phyloP scores from a whole-genome alignment of 306 rosid species.

The Citrullus colocynthis region DNA sequence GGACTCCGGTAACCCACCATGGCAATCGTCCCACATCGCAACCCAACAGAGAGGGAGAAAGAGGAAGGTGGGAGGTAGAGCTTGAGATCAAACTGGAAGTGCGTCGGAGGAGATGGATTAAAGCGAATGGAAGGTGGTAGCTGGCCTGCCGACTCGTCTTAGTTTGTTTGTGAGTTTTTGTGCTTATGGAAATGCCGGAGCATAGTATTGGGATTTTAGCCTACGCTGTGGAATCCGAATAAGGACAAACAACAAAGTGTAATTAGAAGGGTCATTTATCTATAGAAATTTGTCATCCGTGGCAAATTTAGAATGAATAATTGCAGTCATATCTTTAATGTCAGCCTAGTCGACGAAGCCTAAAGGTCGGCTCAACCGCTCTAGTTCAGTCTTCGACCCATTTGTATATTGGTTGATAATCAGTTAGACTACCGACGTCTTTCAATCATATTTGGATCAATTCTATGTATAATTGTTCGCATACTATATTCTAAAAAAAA shows the following conservation, averaged over 20 bases:
- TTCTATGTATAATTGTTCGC: no score
- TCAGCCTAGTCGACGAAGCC: no score
- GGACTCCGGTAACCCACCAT: slow-evolving; percentile 13
- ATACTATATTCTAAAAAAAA: no score
- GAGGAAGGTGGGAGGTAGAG: neutral
- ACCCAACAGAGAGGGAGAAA: neutral
- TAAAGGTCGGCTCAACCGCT: no score
- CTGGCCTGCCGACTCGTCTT: neutral
- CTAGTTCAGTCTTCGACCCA: no score
- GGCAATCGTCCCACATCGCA: slow-evolving; percentile 52
- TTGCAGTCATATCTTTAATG: no score
- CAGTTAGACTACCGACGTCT: no score
- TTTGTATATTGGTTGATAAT: no score
- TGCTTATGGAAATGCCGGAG: slow-evolving; percentile 25
- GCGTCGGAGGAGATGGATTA: neutral
- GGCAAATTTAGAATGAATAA: no score
- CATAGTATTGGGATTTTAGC: neutral
- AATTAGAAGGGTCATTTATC: neutral
- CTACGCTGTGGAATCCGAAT: neutral
- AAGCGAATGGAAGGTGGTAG: neutral
- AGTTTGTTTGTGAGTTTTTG: neutral
- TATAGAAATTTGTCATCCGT: no score
- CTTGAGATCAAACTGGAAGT: neutral
- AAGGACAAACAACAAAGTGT: neutral
- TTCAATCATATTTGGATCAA: no score